These are phyloP conservation scores for Fusarium dlaminii DNA, from an alignment of 2,329 filamentous ascomycete genomes.

Conservation along the genomic window DNA sequence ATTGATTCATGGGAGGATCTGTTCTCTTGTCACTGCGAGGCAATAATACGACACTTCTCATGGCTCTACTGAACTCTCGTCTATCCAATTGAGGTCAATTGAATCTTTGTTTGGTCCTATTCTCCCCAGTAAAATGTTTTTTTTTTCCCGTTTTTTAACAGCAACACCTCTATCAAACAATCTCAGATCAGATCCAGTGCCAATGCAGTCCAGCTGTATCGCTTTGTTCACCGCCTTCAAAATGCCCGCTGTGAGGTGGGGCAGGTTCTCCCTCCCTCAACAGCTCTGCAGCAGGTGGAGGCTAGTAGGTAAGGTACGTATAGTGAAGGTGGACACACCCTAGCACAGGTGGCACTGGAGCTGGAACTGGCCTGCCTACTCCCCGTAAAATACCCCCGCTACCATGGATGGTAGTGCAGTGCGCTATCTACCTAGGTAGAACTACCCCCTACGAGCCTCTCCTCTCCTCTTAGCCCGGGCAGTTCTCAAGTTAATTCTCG, in stretches of 20 bases:
- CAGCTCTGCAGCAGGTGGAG: constrained; percentile 1
- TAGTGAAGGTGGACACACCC: constrained; percentile 23
- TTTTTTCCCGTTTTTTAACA: background rate
- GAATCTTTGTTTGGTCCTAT: background rate
- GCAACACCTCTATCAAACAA: background rate
- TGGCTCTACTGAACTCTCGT: background rate
- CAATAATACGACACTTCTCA: background rate
- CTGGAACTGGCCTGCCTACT: background rate
- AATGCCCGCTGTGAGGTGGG: constrained; percentile 42
- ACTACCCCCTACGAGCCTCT: constrained; percentile 20
- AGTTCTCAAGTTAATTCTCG: constrained; percentile 32
- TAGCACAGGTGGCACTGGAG: constrained; percentile 7
- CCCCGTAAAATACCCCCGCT: constrained; percentile 28
- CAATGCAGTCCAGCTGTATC: constrained; percentile 13
- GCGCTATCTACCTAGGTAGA: constrained; percentile 7
- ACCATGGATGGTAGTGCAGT: constrained; percentile 3
- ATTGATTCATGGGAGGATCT: background rate
- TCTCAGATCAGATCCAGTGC: background rate
- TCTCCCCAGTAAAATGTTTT: background rate
- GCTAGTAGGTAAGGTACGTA: constrained; percentile 6
- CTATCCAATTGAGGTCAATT: background rate
- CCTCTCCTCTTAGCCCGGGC: constrained; percentile 7
- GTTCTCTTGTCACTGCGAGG: background rate
- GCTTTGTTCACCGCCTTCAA: constrained; percentile 38
- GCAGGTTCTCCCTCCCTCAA: constrained; percentile 20